Evolutionary conservation across 179 eudicot genomes (phyloP).

Genomic region (Silene noctiflora): DNA sequence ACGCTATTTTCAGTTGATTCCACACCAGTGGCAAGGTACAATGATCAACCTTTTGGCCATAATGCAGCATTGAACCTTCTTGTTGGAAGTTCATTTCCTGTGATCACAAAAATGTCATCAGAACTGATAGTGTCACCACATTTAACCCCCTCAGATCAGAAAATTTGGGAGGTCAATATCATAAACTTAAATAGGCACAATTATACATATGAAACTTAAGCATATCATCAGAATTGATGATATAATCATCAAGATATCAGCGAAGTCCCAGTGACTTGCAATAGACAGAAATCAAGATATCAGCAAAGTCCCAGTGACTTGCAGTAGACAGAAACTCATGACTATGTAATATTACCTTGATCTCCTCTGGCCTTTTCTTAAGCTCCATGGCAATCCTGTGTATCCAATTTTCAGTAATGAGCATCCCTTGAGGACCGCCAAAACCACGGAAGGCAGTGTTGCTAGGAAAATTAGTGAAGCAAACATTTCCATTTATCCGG

Average conservation of each 20-base stretch:
- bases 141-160: neutral
- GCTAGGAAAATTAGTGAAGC: conserved; percentile 93
- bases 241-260: neutral
- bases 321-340: conserved; percentile 8
- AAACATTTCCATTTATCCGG: conserved; percentile 72
- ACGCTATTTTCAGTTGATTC: conserved; percentile 74
- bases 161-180: neutral
- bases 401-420: conserved; percentile 92
- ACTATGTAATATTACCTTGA: conserved; percentile 48
- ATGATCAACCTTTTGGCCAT: conserved; percentile 72
- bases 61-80: conserved; percentile 79
- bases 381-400: conserved; percentile 91
- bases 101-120: conserved; percentile 18
- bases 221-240: neutral
- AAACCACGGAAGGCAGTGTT: conserved; percentile 97
- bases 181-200: neutral
- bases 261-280: neutral
- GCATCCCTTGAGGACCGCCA: conserved; percentile 99
- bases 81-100: conserved; percentile 85
- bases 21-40: conserved; percentile 71
- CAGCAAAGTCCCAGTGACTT: neutral
- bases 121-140: conserved; percentile 2
- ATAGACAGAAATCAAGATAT: conserved; percentile 1
- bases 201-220: too few species aligned
- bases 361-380: conserved; percentile 80